These are phyloP conservation scores for Zizania latifolia DNA, from an alignment of 176 grass and related monocot species.

Conservation along the genomic window DNA sequence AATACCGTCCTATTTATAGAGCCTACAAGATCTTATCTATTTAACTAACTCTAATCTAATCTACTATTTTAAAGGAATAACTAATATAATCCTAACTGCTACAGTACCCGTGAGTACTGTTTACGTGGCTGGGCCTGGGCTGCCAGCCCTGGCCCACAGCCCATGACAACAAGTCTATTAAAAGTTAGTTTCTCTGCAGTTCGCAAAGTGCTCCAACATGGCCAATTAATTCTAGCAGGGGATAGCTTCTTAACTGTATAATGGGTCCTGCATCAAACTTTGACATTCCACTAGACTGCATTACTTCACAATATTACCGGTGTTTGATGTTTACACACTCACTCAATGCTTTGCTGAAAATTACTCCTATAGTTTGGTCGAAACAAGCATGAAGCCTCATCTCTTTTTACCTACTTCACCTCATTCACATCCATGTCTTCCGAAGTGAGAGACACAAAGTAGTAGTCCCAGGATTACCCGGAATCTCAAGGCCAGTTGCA, in stretches of 20 bases:
- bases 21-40: no score
- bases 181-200: background rate
- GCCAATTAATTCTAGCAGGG: background rate
- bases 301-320: background rate
- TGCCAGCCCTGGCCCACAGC: no score
- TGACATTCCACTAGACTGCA: background rate
- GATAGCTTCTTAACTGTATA: background rate
- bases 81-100: no score
- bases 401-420: background rate
- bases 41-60: no score
- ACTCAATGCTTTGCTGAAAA: background rate
- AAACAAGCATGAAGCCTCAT: background rate
- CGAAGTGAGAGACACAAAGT: slow-evolving; percentile 15
- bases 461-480: background rate
- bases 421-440: background rate
- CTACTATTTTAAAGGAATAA: no score
- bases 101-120: no score
- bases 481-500: background rate
- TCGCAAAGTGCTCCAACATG: background rate
- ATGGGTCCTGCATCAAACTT: background rate
- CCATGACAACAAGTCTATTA: no score
- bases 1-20: no score
- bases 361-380: background rate
- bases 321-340: background rate
- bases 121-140: no score